Base-by-base conservation (phyloP, 768 basidiomycete genomes). In the Tulasnella sp. region DNA sequence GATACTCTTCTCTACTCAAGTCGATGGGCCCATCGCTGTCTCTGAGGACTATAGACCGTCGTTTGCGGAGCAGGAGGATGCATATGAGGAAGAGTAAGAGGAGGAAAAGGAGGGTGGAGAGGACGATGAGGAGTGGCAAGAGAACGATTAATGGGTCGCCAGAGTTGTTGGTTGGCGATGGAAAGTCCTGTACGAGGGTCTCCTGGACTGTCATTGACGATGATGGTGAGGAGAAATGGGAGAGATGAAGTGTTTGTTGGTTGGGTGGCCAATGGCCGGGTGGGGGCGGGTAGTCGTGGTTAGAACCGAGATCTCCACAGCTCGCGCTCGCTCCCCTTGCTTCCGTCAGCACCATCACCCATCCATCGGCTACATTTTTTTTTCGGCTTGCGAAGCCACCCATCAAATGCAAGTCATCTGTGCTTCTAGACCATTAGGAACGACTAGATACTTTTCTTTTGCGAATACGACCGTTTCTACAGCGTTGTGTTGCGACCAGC, bases 21-120 rank as follows among this genome's bases (percentile, higher is more conserved):
- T 98, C 97, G 80, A 96, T 89, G 12, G 98, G 98, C 42, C 97
- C 96, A 84, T 97, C 96, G 83, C 89, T 89, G 88, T 99, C 97
- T 80, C 90, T 90, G 82, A 96, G 90, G 83, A 90, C 86, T 86
- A 96, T 96, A 78, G 92, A 92, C 80, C 94, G 89, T 69, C 94
- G 89, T 79, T 90, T 89, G 81, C 95, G 91, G 83, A 98, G 90
- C 82, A 97, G 89, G 83, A 99, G 89, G 80, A 98, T 91, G 84
- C 95, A 96, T 84, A 97, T 87, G 75, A 98, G 91, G 87, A 99
- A 97, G 81, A 97, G 89, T 75, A 98, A 89, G 82, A 98, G 91
- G 77, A 99, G 92, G 86, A 98, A 94, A 77, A 99, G 90, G 82
- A 99, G 94, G 7, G 96, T 96, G 34, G 95, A 93, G 46, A 98